Evolutionary conservation across 192 early-diverging fungal species (phyloP).

Genomic region (Backusella tuberculispora): DNA sequence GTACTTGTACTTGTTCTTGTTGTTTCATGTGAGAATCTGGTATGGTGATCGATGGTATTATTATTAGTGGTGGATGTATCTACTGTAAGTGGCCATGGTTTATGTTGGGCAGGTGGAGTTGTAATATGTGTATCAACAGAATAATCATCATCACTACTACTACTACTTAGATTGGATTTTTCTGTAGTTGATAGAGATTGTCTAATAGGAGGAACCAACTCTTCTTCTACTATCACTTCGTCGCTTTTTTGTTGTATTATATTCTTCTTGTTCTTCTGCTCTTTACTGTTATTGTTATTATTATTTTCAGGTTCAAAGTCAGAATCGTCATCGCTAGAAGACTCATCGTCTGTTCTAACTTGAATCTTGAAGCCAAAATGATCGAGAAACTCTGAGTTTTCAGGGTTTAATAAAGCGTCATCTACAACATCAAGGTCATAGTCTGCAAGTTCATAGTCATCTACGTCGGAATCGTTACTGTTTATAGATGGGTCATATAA

Average conservation of each 20-base stretch:
- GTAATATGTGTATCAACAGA: constrained; percentile 38
- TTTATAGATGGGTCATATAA: background rate
- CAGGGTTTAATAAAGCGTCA: constrained; percentile 28
- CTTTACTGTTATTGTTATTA: background rate
- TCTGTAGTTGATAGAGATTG: constrained; percentile 6
- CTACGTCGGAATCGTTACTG: background rate
- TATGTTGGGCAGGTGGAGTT: constrained; percentile 27
- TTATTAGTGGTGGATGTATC: background rate
- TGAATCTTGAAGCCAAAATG: constrained; percentile 40
- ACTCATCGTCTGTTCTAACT: constrained; percentile 37
- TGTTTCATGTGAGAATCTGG: background rate
- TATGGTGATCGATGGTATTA: background rate
- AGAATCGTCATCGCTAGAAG: constrained; percentile 27
- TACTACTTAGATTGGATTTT: background rate
- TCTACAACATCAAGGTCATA: constrained; percentile 40
- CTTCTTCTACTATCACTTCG: background rate
- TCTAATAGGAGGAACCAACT: background rate
- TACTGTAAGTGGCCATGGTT: constrained; percentile 4
- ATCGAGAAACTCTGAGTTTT: constrained; percentile 25
- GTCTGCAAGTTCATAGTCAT: constrained; percentile 24
- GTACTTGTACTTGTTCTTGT: background rate
- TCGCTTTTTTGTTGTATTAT: too few relatives aligned
- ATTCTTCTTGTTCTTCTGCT: background rate
- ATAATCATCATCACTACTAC: constrained; percentile 27
- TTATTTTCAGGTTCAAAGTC: constrained; percentile 21